Evolutionary conservation across 1,284 basidiomycete species (phyloP).

Genomic region (Rhodotorula sp.): DNA sequence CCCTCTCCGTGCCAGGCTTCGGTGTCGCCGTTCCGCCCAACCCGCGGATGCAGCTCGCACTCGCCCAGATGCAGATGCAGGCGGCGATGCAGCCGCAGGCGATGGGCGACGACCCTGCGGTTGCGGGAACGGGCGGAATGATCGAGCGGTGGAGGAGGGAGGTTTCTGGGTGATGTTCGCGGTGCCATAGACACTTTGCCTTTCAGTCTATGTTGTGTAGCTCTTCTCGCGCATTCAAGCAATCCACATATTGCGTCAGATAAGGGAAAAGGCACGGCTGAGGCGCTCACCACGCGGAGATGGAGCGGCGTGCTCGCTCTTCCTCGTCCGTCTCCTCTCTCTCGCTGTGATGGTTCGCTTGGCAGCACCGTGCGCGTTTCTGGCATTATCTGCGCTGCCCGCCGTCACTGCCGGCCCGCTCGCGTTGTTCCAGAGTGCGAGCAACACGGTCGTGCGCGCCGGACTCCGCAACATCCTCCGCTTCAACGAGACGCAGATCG

Average conservation of each 20-base stretch:
- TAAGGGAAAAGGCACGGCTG: no score
- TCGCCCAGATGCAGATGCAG: constrained; percentile 37
- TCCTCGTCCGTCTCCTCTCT: not conserved
- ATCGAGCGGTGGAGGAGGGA: constrained; percentile 27
- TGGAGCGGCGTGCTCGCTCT: no score
- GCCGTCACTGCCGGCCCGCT: constrained; percentile 18
- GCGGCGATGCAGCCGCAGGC: constrained; percentile 8
- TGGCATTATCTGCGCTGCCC: constrained; percentile 1
- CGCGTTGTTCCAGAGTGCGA: not conserved
- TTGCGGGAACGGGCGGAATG: not conserved
- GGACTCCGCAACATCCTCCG: constrained; percentile 25
- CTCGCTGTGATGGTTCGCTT: constrained; percentile 6
- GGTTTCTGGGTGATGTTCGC: not conserved
- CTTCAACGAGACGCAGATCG: constrained; percentile 36
- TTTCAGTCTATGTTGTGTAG: not conserved
- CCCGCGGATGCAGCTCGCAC: constrained; percentile 14
- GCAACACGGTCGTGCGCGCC: not conserved
- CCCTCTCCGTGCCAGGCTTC: not conserved
- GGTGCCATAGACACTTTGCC: not conserved
- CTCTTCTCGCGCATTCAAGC: not conserved
- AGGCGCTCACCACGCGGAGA: not conserved
- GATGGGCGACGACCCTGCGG: not conserved
- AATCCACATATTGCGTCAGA: not conserved
- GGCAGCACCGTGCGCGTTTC: not conserved
- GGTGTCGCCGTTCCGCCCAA: not conserved